These are phyloP conservation scores for Hylodesmum podocarpum DNA, from an alignment of 306 rosid species.

Conservation along the genomic window DNA sequence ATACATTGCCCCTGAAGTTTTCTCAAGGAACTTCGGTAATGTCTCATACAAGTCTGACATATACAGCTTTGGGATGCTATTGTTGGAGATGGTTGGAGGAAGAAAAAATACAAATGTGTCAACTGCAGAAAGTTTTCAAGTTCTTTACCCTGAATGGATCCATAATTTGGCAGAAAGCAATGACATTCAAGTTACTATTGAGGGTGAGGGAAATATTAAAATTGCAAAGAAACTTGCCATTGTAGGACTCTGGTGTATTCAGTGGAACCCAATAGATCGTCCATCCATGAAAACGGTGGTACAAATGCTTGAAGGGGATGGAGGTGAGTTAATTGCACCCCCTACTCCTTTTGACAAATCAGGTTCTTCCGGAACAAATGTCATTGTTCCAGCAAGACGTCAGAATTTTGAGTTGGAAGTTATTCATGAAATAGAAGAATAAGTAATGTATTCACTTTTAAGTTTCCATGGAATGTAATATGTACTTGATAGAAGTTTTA, in stretches of 20 bases:
- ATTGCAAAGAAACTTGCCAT: not conserved
- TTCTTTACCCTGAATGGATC: not conserved
- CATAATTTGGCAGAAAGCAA: constrained; percentile 35
- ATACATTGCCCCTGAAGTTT: constrained; percentile 11
- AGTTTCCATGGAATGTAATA: not conserved
- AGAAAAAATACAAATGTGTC: not conserved
- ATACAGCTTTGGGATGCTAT: constrained; percentile 23
- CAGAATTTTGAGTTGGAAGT: constrained; percentile 16
- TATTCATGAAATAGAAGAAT: constrained; percentile 26
- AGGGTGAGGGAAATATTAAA: not conserved
- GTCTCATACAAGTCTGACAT: constrained; percentile 32
- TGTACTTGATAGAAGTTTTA: too few relatives aligned
- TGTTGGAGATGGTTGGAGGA: not conserved
- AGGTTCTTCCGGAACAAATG: not conserved
- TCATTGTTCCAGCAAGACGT: not conserved
- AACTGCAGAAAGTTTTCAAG: constrained; percentile 30
- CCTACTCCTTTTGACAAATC: constrained; percentile 25
- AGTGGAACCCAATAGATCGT: not conserved
- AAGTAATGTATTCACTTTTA: not conserved
- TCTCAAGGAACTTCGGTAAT: not conserved
- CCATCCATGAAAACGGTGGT: not conserved
- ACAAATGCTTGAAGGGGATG: not conserved
- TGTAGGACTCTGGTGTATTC: not conserved
- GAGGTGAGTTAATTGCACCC: constrained; percentile 11
- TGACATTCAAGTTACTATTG: not conserved